Base-by-base conservation (phyloP, 1,139 yeast species). In the Diutina sp. region DNA sequence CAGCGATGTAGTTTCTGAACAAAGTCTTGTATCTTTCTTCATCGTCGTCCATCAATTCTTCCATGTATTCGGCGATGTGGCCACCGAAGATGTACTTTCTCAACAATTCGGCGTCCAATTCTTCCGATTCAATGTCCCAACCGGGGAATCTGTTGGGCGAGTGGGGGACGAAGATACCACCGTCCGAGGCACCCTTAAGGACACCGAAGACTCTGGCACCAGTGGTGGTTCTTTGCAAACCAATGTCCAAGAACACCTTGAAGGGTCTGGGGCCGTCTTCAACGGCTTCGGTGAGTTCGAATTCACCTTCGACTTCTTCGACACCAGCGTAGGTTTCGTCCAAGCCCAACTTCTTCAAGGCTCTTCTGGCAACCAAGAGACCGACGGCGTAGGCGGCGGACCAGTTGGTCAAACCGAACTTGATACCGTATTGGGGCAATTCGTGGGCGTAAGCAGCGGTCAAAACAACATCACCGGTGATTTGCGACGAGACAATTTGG, bases 131-230 rank as follows among this genome's bases (percentile, higher is more conserved):
- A 72, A 91, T 88, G 80, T 93, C 99, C 95, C 93, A 93, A 82
- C 99, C 99, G 79, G 99, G 99, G 97, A 91, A 93, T 87, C 99
- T 91, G 86, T 91, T 91, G 74, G 96, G 88, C 69, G 96, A 90
- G 91, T 93, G 99, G 68, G 99, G 99, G 74, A 93, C 84, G 91
- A 88, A 90, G 72, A 93, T 84, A 72, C 99, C 99, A 88, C 99
- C 99, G 77, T 93, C 99, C 64, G 98, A 91, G 74, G 99, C 99
- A 88, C 99, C 99, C 87, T 93, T 93, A 76, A 95, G 84, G 74
- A 91, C 97, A 88, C 98, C 99, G 72, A 93, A 93, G 76, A 93
- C 84, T 81, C 96, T 90, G 75, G 98, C 97, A 90, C 99, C 99
- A 72, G 98, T 91, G 82, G 99, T 93, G 81, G 99, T 90, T 87